A percentile compares a stretch with the other conserved stretches of the same genome.
These are phyloP conservation scores for Coniella lustricola DNA, from an alignment of 2,329 filamentous ascomycete species.

Conservation along the genomic window DNA sequence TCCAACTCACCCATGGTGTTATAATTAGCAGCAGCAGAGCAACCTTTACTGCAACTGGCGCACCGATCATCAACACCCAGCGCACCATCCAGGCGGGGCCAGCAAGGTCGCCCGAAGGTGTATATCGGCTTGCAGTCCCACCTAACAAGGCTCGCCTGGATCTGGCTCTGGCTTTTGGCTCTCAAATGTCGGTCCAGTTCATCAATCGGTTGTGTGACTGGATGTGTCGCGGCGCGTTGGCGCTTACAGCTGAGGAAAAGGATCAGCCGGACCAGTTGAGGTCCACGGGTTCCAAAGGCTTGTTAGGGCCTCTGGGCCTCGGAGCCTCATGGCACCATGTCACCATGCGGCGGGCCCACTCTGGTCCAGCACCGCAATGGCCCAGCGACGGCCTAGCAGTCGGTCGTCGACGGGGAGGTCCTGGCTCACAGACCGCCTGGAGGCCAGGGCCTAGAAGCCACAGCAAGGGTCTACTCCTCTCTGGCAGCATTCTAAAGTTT, in stretches of 20 bases:
- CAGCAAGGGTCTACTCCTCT: too few species aligned
- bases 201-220: background rate
- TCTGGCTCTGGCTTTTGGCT: background rate
- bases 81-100: background rate
- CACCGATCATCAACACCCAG: background rate
- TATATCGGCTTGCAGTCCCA: background rate
- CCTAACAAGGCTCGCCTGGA: too few species aligned
- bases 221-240: slow-evolving; percentile 1
- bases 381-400: too few species aligned
- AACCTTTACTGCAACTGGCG: background rate
- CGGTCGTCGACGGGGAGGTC: background rate
- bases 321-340: background rate
- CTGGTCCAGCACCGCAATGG: background rate
- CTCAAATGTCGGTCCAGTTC: background rate
- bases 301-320: background rate
- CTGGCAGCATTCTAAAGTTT: too few species aligned
- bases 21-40: background rate
- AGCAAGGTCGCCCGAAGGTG: background rate
- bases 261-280: background rate
- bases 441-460: too few species aligned
- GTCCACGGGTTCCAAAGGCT: background rate
- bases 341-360: background rate
- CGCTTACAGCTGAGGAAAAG: slow-evolving; percentile 1
- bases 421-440: background rate
- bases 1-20: slow-evolving; percentile 15